Base-by-base conservation (phyloP, 805 yeast genomes). In the Middelhovenomyces tepae region DNA sequence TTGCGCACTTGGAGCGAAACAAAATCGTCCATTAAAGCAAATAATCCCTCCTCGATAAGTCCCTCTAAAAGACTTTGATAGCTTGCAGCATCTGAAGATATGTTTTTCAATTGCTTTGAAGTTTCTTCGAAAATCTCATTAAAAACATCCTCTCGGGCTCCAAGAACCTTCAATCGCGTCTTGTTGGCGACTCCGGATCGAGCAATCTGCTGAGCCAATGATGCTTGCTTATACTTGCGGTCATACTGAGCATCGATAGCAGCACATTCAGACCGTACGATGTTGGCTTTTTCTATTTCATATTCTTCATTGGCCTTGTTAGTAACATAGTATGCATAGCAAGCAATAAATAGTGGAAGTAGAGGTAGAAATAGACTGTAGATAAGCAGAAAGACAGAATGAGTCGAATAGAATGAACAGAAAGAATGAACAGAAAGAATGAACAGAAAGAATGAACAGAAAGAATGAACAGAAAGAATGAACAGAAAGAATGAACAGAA, bases 111-210 rank as follows among this genome's bases (percentile, higher is more conserved):
- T 51, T 78, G 70, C 23, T 53, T 51, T 45, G 72, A 74, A 16
- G 96, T 81, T 8, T 64, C 71, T 35, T 74, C 78, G 48, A 87
- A 82, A 43, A 91, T 75, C 14, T 69, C 75, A 42, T 74, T 75
- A 48, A 91, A 65, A 9, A 84, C 75, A 47, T 77, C 75, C 54
- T 89, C 94, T 55, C 87, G 84, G 36, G 94, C 83, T 11, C 81
- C 70, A 47, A 91, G 74, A 22, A 89, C 77, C 65, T 86, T 81
- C 57, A 91, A 78, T 64, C 98, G 79, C 45, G 94, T 83, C 67
- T 91, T 86, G 70, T 91, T 91, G 44, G 89, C 86, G 54, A 91
- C 81, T 35, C 95, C 89, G 19, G 97, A 87, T 65, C 85, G 86
- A 50, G 87, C 75, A 57, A 91, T 89, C 65, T 91, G 97, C 62